Percentiles rank a stretch among this genome's conserved stretches.
Evolutionary conservation across 352 stramenopile species (phyloP).

Genomic region (Pythium brachiatum): DNA sequence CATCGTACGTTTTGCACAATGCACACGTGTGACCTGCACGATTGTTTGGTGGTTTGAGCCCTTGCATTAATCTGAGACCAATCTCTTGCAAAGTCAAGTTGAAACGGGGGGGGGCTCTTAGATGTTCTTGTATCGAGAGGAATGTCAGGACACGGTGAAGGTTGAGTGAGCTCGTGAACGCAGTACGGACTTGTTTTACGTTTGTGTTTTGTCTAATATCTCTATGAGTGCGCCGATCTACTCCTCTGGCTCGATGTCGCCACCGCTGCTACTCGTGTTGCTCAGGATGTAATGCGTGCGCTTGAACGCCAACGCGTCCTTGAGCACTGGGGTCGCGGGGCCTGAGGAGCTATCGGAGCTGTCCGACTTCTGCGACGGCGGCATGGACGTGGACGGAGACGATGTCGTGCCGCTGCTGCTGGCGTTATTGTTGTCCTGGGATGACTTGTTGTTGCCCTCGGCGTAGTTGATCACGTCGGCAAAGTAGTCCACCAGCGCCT

Average conservation of each 20-base stretch:
- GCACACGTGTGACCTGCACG: too few relatives aligned
- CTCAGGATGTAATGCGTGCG: conserved; percentile 54
- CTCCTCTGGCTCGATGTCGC: conserved; percentile 18
- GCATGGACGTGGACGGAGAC: conserved; percentile 4
- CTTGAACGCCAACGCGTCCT: conserved; percentile 32
- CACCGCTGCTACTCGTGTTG: conserved; percentile 59
- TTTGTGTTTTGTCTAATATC: background rate
- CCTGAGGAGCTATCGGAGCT: conserved; percentile 19
- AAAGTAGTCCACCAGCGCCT: conserved; percentile 86
- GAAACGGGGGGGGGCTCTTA: too few relatives aligned
- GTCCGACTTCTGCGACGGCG: conserved; percentile 23
- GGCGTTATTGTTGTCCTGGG: conserved; percentile 33
- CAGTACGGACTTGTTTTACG: background rate
- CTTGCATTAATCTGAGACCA: too few relatives aligned
- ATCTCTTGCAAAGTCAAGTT: too few relatives aligned
- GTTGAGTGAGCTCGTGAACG: too few relatives aligned
- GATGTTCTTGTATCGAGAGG: too few relatives aligned
- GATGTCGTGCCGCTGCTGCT: conserved; percentile 15
- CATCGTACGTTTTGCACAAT: too few relatives aligned
- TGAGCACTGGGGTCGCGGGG: conserved; percentile 12
- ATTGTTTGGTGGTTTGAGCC: too few relatives aligned
- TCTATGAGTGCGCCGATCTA: background rate
- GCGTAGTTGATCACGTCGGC: conserved; percentile 70
- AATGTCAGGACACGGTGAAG: too few relatives aligned
- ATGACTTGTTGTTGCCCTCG: conserved; percentile 47